Conservation (phyloP, 306 rosid species). For the Alnus glutinosa region DNA sequence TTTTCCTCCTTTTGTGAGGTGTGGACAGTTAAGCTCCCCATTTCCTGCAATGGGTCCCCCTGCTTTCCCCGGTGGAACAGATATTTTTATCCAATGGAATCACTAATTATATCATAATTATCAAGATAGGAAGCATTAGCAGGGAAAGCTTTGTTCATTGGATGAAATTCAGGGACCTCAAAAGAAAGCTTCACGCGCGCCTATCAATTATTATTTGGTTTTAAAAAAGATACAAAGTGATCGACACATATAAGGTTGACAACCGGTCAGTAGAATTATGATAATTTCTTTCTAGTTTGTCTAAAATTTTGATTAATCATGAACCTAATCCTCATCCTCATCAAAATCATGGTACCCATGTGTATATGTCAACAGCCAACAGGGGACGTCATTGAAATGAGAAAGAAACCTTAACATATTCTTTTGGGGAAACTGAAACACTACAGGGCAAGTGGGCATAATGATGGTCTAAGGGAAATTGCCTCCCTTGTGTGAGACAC, state of each 20-base stretch:
- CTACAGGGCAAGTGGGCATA: conserved; percentile 39
- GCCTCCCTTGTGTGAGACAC: conserved; percentile 66
- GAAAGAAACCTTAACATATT: conserved; percentile 35
- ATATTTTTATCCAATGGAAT: conserved; percentile 17
- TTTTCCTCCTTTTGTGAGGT: conserved; percentile 36
- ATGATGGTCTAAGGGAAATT: conserved; percentile 50
- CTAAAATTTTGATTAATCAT: conserved; percentile 39
- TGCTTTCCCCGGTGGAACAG: not conserved
- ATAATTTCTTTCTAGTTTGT: conserved; percentile 19
- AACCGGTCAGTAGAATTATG: conserved; percentile 26
- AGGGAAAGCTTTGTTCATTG: conserved; percentile 24
- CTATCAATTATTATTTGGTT: conserved; percentile 13
- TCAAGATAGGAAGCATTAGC: conserved; percentile 11
- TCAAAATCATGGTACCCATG: conserved; percentile 65
- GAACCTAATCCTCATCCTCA: conserved; percentile 50
- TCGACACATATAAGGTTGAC: conserved; percentile 12
- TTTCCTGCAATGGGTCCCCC: conserved; percentile 32
- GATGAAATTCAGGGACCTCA: conserved; percentile 9
- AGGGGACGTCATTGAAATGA: conserved; percentile 18
- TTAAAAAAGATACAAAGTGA: conserved; percentile 17
- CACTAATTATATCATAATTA: conserved; percentile 32
- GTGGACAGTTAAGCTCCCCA: conserved; percentile 46
- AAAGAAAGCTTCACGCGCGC: conserved; percentile 7
- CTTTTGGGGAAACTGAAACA: conserved; percentile 33
- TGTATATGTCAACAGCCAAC: conserved; percentile 26